Evolutionary conservation across 805 yeast genomes (phyloP), one percentile per base, ranked within the genome.

Genomic region (Metschnikowia noctiluminum): DNA sequence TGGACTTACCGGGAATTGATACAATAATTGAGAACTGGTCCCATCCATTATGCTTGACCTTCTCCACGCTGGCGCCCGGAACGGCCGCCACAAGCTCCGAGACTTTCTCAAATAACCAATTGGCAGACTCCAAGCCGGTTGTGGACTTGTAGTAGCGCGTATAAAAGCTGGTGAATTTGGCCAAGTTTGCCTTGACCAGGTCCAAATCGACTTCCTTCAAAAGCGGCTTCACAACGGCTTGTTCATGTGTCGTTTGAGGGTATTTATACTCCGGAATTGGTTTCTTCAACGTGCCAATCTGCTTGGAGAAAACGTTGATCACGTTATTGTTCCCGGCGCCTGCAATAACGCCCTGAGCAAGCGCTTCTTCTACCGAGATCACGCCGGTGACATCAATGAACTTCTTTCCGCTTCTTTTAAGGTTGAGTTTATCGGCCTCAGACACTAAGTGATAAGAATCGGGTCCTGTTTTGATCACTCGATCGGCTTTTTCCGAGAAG

Each of bases 101-200:
- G 31, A 88, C 68, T 44, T 74, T 73, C 12, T 73, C 74, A 52
- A 70, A 70, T 43, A 90, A 70, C 94, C 96, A 89, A 43, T 74
- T 60, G 7, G 95, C 82, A 57, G 89, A 79, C 51, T 85, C 80
- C 13, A 73, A 65, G 0, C 97, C 97, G n/a, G 77, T 61, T 27
- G 79, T 75, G 1, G 88, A 79, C 62, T 85, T 84, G 69, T 88
- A 89, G 63, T 85, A 87, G 49, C 97, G 77, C 15, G 90, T 84
- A 65, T 71, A 80, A 63, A 88, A 89, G 37, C 86, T 78, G 6
- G 91, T 73, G 61, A 89, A 82, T 42, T 76, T 67, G 16, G 81
- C 79, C 64, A 89, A 73, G 56, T 79, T 79, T 27, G 68, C 66
- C 58, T 77, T 69, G 69, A 87, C 75, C 32, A 66, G 62, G 12